A percentile compares a stretch with the other conserved stretches of the same genome.
Conservation (phyloP, 1,139 yeast species). For the Yamadazyma spencermartinsiae region DNA sequence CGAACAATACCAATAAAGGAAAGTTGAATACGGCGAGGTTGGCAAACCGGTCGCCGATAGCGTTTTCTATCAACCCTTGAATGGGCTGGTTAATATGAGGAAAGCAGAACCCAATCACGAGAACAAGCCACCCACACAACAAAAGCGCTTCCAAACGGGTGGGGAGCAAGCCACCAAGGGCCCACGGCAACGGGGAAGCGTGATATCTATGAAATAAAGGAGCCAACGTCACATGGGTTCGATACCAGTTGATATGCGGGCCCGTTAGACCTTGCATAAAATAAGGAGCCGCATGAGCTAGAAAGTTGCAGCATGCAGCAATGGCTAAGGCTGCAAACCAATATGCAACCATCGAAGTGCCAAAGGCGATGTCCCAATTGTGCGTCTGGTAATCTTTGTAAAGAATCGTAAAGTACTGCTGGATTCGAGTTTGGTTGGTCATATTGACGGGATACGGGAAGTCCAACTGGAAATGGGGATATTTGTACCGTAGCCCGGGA, state of each 20-base stretch:
- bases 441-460: constrained; percentile 23
- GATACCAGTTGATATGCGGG: constrained; percentile 9
- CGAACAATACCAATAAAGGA: constrained; percentile 25
- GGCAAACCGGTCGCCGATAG: constrained; percentile 20
- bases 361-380: constrained; percentile 30
- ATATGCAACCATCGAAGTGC: constrained; percentile 20
- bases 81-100: constrained; percentile 15
- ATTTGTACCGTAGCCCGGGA: constrained; percentile 1
- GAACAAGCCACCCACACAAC: constrained; percentile 10
- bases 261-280: constrained; percentile 11
- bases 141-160: constrained; percentile 24
- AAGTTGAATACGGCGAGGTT: constrained; percentile 19
- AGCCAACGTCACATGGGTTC: constrained; percentile 12
- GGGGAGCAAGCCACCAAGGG: constrained; percentile 8
- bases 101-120: constrained; percentile 12
- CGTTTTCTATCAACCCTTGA: constrained; percentile 15
- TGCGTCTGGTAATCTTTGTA: constrained; percentile 21
- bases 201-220: constrained; percentile 23
- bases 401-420: constrained; percentile 6
- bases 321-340: constrained; percentile 22
- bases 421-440: constrained; percentile 8
- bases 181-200: constrained; percentile 4
- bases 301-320: constrained; percentile 23
- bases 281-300: constrained; percentile 18
- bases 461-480: constrained; percentile 7